Evolutionary conservation across 2,329 filamentous ascomycete genomes (phyloP), one percentile per base, ranked within the genome.

Genomic region (Mycosphaerella sp.): DNA sequence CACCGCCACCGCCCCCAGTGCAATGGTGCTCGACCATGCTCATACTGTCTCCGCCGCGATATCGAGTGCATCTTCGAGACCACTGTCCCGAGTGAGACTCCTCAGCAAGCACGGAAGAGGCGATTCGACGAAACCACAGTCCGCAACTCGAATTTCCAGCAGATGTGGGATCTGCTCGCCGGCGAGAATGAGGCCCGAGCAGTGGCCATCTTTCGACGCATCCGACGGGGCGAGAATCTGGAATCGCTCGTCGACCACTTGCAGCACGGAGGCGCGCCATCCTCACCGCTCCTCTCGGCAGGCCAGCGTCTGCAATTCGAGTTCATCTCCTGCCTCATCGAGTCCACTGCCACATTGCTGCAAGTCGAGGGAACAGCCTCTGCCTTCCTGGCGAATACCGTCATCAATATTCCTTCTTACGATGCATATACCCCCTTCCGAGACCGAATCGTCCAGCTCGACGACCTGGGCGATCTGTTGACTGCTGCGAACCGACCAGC

Each of bases 101-200:
- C 51, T 10, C 51, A 53, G 21, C 51, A 53, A 38, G 45, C 51
- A 11, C 34, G 44, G 12, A 53, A 53, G 29, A 43, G 51, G 14
- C 29, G 38, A 17, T 41, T 42, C 21, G 21, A 47, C 11, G 51
- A 53, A 34, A 26, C 47, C 9, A 17, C 51, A 6, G 21, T 29
- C 23, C 44, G 43, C 14, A 31, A 14, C 2, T 26, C 47, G 26
- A 44, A 48, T n/a, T 53, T 53, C 10, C 38, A 43, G 29, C 34
- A 48, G 14, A 44, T 53, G n/a, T 53, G 42, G 23, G 44, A 53
- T 12, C 17, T 43, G n/a, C 39, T 53, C 32, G 36, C 51, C 8
- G 51, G 51, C 10, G 36, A 43, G 26, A 44, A 53, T 42, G 51
- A 53, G 36, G 44, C 36, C n/a, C 21, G 17, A 23, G 51, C 51